Base-by-base conservation (phyloP, 2,329 filamentous ascomycete species). In the Exophiala aquamarina region DNA sequence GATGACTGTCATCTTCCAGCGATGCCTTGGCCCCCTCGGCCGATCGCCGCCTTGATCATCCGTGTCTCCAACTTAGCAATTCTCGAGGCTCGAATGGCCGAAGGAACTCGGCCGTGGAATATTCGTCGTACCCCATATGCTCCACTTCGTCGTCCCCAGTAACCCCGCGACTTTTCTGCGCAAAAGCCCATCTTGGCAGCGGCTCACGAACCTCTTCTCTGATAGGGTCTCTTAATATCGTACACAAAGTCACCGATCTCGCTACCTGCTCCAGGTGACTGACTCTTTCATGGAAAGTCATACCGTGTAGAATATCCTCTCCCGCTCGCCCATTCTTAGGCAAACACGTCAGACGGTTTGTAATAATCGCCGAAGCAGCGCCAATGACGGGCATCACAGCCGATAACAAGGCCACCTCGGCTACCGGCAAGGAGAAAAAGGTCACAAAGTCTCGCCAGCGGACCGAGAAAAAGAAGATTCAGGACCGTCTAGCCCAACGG, bases 401-500 rank as follows among this genome's bases (percentile, higher is more conserved):
- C 28, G 28, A 9, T n/a, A 31, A 31, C 28, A 31, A 31, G 28
- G 9, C 28, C 9, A 9, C 28, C 28, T 31, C 28, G 28, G 28
- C 28, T 31, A 31, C n/a, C n/a, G 28, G 9, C n/a, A 31, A 31
- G 9, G 28, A n/a, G n/a, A 31, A 31, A 31, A 31, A 31, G 28
- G 28, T 31, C 9, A 31, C 28, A n/a, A 31, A 31, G 28, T n/a
- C 28, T 31, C 28, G 28, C n/a, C 28, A 31, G n/a, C 28, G 28
- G 28, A 31, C 35, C 32, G 43, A 46, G 15, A 46, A 35, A 35
- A 46, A 46, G 31, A 39, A 35, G 23, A 35, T 38, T n/a, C 43
- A 38, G 9, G 43, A 46, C 18, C 37, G 52, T 9, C 20, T 55
- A 10, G 52, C 52, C 3, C 52, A 55, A 34, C 32, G 52, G 7